These are phyloP conservation scores for Pseudocercospora cruenta DNA, from an alignment of 2,329 filamentous ascomycete species.

Conservation along the genomic window DNA sequence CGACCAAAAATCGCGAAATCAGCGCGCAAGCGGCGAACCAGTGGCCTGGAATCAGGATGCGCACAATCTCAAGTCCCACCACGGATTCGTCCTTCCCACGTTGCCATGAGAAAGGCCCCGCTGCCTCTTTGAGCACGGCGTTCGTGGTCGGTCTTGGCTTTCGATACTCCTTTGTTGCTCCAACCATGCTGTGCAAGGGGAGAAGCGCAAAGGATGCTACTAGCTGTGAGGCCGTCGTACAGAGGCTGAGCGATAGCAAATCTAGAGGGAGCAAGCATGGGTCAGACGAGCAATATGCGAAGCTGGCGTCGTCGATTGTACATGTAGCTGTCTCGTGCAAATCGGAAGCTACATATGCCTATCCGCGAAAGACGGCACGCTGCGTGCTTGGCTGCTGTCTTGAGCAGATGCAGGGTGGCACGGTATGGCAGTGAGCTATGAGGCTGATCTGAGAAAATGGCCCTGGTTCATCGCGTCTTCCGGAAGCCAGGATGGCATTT, in stretches of 20 bases:
- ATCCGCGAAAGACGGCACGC: constrained; percentile 6
- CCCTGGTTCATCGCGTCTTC: constrained; percentile 3
- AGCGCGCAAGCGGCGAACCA: constrained; percentile 2
- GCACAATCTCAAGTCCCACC: neutral
- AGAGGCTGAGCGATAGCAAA: neutral
- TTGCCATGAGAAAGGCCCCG: neutral
- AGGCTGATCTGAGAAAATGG: neutral
- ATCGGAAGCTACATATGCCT: neutral
- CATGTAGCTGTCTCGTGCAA: neutral
- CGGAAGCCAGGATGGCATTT: neutral
- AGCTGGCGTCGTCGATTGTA: neutral
- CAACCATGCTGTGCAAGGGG: neutral
- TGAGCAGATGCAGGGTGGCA: neutral
- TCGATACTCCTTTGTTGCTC: neutral
- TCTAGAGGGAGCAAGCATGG: neutral
- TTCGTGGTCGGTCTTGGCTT: neutral
- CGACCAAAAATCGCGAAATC: neutral
- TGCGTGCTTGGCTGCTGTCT: neutral
- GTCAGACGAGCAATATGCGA: neutral
- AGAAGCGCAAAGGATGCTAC: neutral
- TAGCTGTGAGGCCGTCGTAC: neutral
- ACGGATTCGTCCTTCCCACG: neutral
- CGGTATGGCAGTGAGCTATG: neutral
- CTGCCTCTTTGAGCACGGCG: neutral
- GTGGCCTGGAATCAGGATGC: neutral